These are phyloP conservation scores for Macrophomina phaseolina DNA, from an alignment of 2,329 filamentous ascomycete genomes.

Conservation along the genomic window DNA sequence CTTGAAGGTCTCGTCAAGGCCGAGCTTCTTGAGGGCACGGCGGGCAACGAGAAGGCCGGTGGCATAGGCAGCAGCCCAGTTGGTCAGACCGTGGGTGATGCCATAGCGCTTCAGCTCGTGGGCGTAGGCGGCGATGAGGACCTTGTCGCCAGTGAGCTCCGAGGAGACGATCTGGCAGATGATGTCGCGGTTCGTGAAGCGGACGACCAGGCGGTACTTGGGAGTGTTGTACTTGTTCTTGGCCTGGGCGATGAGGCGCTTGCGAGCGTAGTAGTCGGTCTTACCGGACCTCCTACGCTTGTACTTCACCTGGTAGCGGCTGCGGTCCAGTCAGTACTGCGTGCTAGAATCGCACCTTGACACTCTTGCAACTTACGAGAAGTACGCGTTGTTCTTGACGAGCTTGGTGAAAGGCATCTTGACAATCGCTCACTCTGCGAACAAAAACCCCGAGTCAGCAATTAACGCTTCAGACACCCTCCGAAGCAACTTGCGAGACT, in stretches of 20 bases:
- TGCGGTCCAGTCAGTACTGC: constrained; percentile 50
- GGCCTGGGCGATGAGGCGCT: constrained; percentile 99
- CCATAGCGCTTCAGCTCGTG: constrained; percentile 99
- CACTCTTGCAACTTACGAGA: constrained; percentile 71
- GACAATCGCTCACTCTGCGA: constrained; percentile 60
- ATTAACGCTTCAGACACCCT: constrained; percentile 94
- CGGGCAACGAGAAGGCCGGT: constrained; percentile 97
- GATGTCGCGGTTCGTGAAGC: constrained; percentile 99
- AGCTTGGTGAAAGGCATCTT: constrained; percentile 64
- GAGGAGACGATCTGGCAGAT: constrained; percentile 96
- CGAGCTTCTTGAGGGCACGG: constrained; percentile 96
- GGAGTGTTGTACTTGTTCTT: constrained; percentile 99
- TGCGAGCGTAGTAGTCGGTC: constrained; percentile 99
- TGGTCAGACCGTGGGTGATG: constrained; percentile 97
- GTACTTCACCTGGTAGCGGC: constrained; percentile 99
- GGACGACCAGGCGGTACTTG: constrained; percentile 99
- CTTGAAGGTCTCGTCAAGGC: constrained; percentile 87
- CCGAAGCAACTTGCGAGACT: constrained; percentile 91
- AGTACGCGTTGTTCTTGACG: constrained; percentile 98
- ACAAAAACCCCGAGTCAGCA: constrained; percentile 86
- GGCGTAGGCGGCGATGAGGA: constrained; percentile 88
- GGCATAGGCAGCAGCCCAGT: constrained; percentile 98
- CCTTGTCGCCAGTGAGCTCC: constrained; percentile 97
- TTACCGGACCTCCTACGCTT: constrained; percentile 94
- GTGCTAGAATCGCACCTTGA: neutral